Base-by-base conservation (phyloP, 768 basidiomycete genomes). In the Russula sp. region DNA sequence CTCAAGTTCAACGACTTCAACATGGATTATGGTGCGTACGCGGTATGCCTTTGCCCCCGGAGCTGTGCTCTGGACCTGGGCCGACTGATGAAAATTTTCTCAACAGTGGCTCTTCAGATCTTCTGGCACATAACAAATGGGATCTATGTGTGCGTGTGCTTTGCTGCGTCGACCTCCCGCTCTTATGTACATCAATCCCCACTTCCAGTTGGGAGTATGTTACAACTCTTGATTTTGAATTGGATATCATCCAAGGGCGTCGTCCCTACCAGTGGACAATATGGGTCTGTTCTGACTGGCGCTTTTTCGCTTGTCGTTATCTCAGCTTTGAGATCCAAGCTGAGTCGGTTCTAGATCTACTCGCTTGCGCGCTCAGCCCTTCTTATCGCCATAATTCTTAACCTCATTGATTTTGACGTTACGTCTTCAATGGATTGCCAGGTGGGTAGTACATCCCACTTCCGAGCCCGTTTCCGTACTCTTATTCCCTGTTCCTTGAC, bases 211-310 rank as follows among this genome's bases (percentile, higher is more conserved):
- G 57, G 54, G 54, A 55, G 34, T 40, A 40, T 13, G 6, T 55
- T 5, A 55, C 36, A 9, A 40, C 36, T 24, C 55, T 56, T 11
- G 24, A 20, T 8, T 56, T 18, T 3, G 55, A 56, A 9, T 42
- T 16, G 14, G 16, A 49, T 18, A 13, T 57, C 38, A 18, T 63
- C 49, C 26, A 28, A 30, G 28, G 40, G 13, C 62, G 38, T 51
- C 62, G 57, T 7, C 40, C 50, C 1, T 63, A 63, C 51, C 50
- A 32, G 16, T 58, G 62, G 62, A 34, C 62, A 10, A 59, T 63
- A 59, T 63, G 50, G 57, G 62, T 63, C 7, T 1, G 57, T 56
- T 8, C 2, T 3, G 4, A 30, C 34, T 5, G 36, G 8, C 54
- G 18, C 36, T 36, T 36, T 36, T 13, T 24, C 11, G 4, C 11